These are phyloP conservation scores for Fusarium sp. DNA, from an alignment of 2,329 filamentous ascomycete genomes.

Conservation along the genomic window DNA sequence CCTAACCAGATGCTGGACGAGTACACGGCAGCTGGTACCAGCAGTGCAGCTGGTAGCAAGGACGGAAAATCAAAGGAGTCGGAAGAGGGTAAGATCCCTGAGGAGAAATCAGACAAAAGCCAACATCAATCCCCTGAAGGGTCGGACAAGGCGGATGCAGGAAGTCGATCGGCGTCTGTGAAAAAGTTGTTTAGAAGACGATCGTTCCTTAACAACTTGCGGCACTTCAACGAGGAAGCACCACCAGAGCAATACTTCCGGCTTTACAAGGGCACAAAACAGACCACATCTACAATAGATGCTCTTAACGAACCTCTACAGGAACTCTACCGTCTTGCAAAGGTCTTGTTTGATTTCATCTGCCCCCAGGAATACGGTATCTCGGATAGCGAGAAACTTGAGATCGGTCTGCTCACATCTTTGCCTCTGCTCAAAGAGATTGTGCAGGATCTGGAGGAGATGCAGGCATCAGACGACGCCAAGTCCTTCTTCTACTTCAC, in stretches of 20 bases:
- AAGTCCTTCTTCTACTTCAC: constrained; percentile 99
- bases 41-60: constrained; percentile 54
- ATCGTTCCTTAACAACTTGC: constrained; percentile 69
- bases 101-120: constrained; percentile 55
- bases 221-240: constrained; percentile 66
- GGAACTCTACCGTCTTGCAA: constrained; percentile 92
- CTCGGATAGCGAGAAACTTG: constrained; percentile 94
- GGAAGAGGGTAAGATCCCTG: constrained; percentile 56
- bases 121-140: constrained; percentile 52
- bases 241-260: constrained; percentile 85
- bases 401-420: constrained; percentile 95
- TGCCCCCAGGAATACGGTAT: constrained; percentile 99
- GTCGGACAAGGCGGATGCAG: constrained; percentile 58
- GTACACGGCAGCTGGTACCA: constrained; percentile 59
- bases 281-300: constrained; percentile 79
- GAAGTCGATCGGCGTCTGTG: constrained; percentile 53
- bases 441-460: constrained; percentile 95
- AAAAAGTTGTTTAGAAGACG: constrained; percentile 69
- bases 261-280: constrained; percentile 82
- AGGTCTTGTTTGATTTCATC: constrained; percentile 97
- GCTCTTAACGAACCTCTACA: constrained; percentile 87
- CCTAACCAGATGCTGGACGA: constrained; percentile 82
- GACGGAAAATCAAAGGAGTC: constrained; percentile 58
- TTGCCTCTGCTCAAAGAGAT: constrained; percentile 96
- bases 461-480: constrained; percentile 92